These are phyloP conservation scores for Cercospora sp. DNA, from an alignment of 2,329 filamentous ascomycete species.

Conservation along the genomic window DNA sequence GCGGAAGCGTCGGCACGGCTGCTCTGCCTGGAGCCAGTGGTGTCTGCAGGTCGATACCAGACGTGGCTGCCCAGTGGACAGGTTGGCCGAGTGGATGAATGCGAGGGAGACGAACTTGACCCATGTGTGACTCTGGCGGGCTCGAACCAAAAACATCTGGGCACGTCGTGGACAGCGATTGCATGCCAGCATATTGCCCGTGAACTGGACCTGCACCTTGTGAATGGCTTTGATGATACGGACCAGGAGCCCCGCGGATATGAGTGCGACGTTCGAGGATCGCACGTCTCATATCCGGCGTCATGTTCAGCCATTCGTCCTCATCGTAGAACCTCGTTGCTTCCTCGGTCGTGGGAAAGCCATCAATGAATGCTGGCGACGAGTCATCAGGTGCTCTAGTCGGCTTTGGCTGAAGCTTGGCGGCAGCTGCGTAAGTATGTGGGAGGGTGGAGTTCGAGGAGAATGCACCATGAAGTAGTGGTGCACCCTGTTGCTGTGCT, in stretches of 20 bases:
- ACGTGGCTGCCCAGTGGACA: constrained; percentile 25
- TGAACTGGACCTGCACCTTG: background rate
- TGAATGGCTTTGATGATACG: background rate
- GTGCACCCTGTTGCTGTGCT: background rate
- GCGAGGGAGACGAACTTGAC: constrained; percentile 24
- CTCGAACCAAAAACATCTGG: constrained; percentile 6
- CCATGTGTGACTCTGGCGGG: constrained; percentile 18
- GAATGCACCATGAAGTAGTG: background rate
- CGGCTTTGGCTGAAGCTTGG: constrained; percentile 13
- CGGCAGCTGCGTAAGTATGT: background rate
- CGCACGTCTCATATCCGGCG: constrained; percentile 1
- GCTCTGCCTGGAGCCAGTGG: constrained; percentile 24
- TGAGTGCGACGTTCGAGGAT: constrained; percentile 8
- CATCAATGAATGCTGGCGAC: background rate
- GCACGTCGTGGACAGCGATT: background rate
- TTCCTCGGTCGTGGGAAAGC: background rate
- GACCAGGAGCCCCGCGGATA: background rate
- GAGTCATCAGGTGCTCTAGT: background rate
- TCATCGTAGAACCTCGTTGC: constrained; percentile 12
- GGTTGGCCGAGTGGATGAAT: constrained; percentile 20
- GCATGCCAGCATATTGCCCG: background rate
- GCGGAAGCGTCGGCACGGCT: background rate
- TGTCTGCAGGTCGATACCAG: constrained; percentile 16
- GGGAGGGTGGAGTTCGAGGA: background rate
- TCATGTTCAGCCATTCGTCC: constrained; percentile 13